phyloP scores from a whole-genome alignment of 768 basidiomycete species.

The Trametes cingulata region DNA sequence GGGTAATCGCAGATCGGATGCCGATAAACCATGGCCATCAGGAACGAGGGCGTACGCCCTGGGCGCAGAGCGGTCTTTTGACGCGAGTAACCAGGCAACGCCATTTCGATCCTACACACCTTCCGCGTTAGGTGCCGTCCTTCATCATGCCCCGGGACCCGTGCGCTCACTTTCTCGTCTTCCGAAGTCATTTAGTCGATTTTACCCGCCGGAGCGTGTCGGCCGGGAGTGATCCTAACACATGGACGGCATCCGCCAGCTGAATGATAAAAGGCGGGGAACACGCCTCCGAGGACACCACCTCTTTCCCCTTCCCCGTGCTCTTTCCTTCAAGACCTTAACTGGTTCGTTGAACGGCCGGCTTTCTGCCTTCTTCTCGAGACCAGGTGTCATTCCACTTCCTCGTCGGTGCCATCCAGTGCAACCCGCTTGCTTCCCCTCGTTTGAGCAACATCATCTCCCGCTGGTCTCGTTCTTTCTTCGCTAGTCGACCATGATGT shows the following conservation, averaged over 20 bases:
- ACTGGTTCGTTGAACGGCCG: conserved; percentile 49
- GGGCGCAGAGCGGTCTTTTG: not conserved
- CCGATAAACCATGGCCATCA: conserved; percentile 10
- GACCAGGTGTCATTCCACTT: conserved; percentile 45
- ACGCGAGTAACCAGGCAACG: conserved; percentile 15
- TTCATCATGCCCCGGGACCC: not conserved
- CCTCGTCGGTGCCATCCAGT: conserved; percentile 27
- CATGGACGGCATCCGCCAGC: not conserved
- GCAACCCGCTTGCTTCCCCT: conserved; percentile 28
- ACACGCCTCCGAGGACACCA: not conserved
- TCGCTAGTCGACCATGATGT: conserved; percentile 25
- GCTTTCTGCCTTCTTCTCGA: conserved; percentile 38
- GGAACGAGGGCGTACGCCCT: conserved; percentile 10
- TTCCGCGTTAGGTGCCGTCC: conserved; percentile 7
- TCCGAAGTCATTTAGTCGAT: not conserved
- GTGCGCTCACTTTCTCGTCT: not conserved
- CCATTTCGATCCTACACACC: conserved; percentile 17
- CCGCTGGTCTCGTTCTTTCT: conserved; percentile 8
- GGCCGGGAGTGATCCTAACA: conserved; percentile 3
- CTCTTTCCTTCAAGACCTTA: conserved; percentile 25
- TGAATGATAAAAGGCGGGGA: conserved; percentile 4
- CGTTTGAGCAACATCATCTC: conserved; percentile 10
- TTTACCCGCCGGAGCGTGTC: conserved; percentile 7
- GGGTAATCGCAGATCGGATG: not conserved
- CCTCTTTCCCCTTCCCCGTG: conserved; percentile 11